Conservation (phyloP, 2,329 filamentous ascomycete genomes). For the Bipolaris victoriae region DNA sequence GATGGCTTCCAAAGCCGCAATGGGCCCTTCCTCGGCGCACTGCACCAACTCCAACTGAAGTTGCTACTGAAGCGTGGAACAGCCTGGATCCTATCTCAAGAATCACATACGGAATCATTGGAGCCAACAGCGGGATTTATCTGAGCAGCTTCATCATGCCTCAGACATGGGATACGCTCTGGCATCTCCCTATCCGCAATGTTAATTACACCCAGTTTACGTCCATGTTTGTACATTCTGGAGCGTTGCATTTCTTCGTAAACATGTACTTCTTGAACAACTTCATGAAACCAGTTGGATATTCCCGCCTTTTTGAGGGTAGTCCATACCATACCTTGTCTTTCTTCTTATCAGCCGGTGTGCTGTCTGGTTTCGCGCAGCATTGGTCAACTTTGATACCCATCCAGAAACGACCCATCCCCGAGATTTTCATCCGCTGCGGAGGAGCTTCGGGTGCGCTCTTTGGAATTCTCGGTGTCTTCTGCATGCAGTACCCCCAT, state of each 20-base stretch:
- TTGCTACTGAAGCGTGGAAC: slow-evolving; percentile 34
- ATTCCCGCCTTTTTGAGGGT: slow-evolving; percentile 39
- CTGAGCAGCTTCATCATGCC: slow-evolving; percentile 32
- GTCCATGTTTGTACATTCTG: slow-evolving; percentile 34
- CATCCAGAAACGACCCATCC: slow-evolving; percentile 24
- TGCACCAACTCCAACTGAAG: slow-evolving; percentile 36
- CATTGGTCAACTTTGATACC: slow-evolving; percentile 38
- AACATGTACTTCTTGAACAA: slow-evolving; percentile 37
- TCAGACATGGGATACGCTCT: slow-evolving; percentile 33
- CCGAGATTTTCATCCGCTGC: slow-evolving; percentile 33
- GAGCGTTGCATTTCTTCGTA: slow-evolving; percentile 23
- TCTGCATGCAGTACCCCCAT: slow-evolving; percentile 42
- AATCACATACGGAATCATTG: slow-evolving; percentile 38
- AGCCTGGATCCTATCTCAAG: slow-evolving; percentile 35
- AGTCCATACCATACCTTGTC: slow-evolving; percentile 37
- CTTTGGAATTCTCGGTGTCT: slow-evolving; percentile 38
- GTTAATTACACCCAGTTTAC: slow-evolving; percentile 41
- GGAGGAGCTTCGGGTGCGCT: slow-evolving; percentile 46
- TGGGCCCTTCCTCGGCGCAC: slow-evolving; percentile 21
- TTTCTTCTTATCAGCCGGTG: slow-evolving; percentile 40
- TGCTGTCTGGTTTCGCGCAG: slow-evolving; percentile 40
- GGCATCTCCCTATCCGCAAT: slow-evolving; percentile 41
- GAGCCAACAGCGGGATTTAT: slow-evolving; percentile 36
- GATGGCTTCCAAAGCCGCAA: slow-evolving; percentile 27
- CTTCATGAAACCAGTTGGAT: slow-evolving; percentile 39